Base-by-base conservation (phyloP, 495 filamentous ascomycete genomes). In the Durotheca rogersii region DNA sequence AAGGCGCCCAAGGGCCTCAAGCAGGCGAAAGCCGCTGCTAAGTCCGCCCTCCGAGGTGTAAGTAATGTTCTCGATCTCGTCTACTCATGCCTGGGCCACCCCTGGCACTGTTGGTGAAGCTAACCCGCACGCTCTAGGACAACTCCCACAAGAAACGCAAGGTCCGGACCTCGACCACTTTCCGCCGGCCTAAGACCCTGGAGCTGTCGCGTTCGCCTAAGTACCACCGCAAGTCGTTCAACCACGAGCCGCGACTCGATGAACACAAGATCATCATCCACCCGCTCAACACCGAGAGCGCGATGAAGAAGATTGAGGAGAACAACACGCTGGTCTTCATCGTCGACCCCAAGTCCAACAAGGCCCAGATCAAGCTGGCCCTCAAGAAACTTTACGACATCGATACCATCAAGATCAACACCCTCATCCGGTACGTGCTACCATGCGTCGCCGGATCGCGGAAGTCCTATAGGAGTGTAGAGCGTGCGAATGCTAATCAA, bases 291-390 rank as follows among this genome's bases (percentile, higher is more conserved):
- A 96, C 93, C 42, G 93, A 98, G 84, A 89, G 85, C 60, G 94
- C 93, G 66, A 95, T 99, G 89, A 99, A 99, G 89, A 96, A 96
- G 87, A 95, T 97, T 58, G 94, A 97, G 84, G 93, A 97, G 87
- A 88, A 97, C 83, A 95, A 99, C 83, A 96, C 93, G 62, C 81
- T 97, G 16, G 94, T 97, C 61, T 97, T 99, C 80, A 95, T 97
- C 67, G 90, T 95, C 66, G 89, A 99, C 61, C 82, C 90, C 71
- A 96, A 96, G 87, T 82, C 89, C 66, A 99, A 99, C 81, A 99
- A 99, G 88, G 85, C 90, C 67, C 93, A 99, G 84, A 99, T 99
- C 78, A 96, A 95, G 84, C 79, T 81, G 64, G 88, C 93, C 54
- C 79, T 99, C 58, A 99, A 99, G 89, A 96, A 91, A 87, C 83